Percentiles rank a stretch among this genome's conserved stretches.
phyloP scores from a whole-genome alignment of 1,284 basidiomycete species.

The Ceratobasidium sp. region DNA sequence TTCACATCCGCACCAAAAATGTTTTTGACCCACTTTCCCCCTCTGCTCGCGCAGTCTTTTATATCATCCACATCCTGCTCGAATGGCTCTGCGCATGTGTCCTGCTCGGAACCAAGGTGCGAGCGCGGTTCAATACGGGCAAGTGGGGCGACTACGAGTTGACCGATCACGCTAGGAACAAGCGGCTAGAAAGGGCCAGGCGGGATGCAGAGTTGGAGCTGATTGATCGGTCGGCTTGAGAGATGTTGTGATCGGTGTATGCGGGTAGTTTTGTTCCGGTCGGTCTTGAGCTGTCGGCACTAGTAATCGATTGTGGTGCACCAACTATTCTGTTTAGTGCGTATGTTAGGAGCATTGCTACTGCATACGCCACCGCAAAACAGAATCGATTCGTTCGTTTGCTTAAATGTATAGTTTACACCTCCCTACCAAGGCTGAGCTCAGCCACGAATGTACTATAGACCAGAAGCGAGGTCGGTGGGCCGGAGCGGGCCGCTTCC shows the following conservation, averaged over 20 bases:
- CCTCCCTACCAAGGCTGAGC: too few species aligned
- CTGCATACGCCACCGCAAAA: too few species aligned
- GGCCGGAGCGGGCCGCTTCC: too few species aligned
- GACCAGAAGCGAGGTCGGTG: too few species aligned
- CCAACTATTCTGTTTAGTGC: too few species aligned
- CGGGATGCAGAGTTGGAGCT: background rate
- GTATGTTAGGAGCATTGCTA: too few species aligned
- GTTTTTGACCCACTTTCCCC: slow-evolving; percentile 21
- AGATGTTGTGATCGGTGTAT: background rate
- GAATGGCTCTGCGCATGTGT: slow-evolving; percentile 41
- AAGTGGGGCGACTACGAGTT: slow-evolving; percentile 42
- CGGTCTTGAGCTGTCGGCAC: background rate
- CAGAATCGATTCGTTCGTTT: too few species aligned
- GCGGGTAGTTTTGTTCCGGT: background rate
- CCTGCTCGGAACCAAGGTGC: slow-evolving; percentile 38
- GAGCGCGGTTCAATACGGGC: slow-evolving; percentile 28
- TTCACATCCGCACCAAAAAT: slow-evolving; percentile 29
- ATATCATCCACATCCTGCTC: slow-evolving; percentile 24
- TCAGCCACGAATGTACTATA: too few species aligned
- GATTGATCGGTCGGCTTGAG: background rate
- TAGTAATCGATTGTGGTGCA: background rate
- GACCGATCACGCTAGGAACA: slow-evolving; percentile 4
- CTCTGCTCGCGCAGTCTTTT: slow-evolving; percentile 29
- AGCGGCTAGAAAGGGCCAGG: slow-evolving; percentile 20
- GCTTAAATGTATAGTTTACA: too few species aligned